phyloP scores from a whole-genome alignment of 192 early-diverging fungal genomes.

The Coemansia sp. region DNA sequence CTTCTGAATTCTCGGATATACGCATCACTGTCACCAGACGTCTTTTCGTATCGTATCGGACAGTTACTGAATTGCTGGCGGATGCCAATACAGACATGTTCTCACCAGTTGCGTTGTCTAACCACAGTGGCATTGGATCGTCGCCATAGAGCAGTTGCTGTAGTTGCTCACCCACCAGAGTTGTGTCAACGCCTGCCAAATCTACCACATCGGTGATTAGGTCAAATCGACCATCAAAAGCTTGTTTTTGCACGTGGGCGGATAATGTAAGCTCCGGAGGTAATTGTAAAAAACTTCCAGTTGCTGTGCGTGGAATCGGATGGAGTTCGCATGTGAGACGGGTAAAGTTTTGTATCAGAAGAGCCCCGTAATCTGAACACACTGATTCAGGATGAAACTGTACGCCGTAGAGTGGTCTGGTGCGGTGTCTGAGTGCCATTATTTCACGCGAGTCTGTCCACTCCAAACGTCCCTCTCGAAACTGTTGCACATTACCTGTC shows the following conservation, averaged over 20 bases:
- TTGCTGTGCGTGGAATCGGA: neutral
- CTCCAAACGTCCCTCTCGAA: neutral
- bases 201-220: slow-evolving; percentile 36
- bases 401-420: slow-evolving; percentile 77
- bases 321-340: neutral
- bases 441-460: slow-evolving; percentile 44
- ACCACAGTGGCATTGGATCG: slow-evolving; percentile 58
- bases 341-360: slow-evolving; percentile 73
- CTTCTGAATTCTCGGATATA: neutral
- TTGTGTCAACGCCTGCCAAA: neutral
- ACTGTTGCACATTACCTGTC: slow-evolving; percentile 12
- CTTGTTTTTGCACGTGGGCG: neutral
- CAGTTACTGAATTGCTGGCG: slow-evolving; percentile 19
- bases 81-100: slow-evolving; percentile 41
- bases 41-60: slow-evolving; percentile 20
- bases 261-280: slow-evolving; percentile 8
- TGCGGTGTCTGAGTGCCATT: slow-evolving; percentile 77
- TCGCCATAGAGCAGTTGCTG: slow-evolving; percentile 22
- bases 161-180: slow-evolving; percentile 4
- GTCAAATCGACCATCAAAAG: neutral
- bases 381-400: slow-evolving; percentile 98
- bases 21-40: slow-evolving; percentile 10
- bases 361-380: slow-evolving; percentile 73
- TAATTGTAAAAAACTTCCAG: neutral
- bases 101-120: slow-evolving; percentile 59